Percentiles rank a stretch among this genome's conserved stretches.
phyloP scores from a whole-genome alignment of 495 filamentous ascomycete genomes.

The Neurospora tetrasperma region DNA sequence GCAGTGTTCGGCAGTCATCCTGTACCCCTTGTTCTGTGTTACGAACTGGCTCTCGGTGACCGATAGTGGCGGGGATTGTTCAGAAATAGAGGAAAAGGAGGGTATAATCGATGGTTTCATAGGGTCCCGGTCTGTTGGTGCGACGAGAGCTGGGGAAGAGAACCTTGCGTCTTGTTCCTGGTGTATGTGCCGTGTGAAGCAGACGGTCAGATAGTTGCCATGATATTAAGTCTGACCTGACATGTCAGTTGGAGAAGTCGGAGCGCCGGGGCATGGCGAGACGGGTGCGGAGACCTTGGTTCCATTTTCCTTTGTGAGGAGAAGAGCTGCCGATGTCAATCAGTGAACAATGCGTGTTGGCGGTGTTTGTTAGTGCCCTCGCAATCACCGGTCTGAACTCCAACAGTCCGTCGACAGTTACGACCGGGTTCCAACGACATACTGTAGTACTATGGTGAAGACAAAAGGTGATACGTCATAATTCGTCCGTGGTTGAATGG shows the following conservation, averaged over 20 bases:
- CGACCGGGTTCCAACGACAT: too few relatives aligned
- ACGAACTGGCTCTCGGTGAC: neutral
- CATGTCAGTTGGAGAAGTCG: neutral
- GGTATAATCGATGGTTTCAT: neutral
- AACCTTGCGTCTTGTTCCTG: neutral
- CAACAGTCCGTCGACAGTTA: neutral
- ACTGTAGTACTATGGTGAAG: neutral
- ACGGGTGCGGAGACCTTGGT: neutral
- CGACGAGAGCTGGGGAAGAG: neutral
- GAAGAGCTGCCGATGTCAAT: neutral
- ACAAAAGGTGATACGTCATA: neutral
- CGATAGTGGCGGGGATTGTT: neutral
- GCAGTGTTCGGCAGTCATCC: neutral
- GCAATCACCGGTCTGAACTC: neutral
- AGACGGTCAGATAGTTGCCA: neutral
- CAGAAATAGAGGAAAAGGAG: neutral
- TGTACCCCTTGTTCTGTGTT: neutral
- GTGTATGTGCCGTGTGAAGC: neutral
- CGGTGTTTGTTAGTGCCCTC: neutral
- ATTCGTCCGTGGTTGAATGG: neutral
- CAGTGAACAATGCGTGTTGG: neutral
- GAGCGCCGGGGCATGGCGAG: neutral
- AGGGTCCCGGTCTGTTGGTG: neutral
- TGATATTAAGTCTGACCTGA: neutral
- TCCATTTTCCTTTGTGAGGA: neutral